These are phyloP conservation scores for Lomentospora prolificans DNA, from an alignment of 2,329 filamentous ascomycete genomes.

Conservation along the genomic window DNA sequence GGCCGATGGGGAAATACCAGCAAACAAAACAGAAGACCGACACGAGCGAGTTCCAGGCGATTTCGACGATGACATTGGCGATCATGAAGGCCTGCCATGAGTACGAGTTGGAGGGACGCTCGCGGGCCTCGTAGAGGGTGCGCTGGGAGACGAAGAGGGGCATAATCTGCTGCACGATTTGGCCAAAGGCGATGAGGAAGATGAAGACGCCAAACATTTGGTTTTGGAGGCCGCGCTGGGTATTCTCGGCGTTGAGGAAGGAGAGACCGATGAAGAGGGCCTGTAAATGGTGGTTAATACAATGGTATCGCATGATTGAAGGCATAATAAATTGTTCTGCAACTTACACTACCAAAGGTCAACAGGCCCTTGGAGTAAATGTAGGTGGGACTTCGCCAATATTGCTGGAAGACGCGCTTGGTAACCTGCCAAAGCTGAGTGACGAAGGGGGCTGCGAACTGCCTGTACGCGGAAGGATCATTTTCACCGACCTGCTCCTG, in stretches of 20 bases:
- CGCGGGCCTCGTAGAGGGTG: conserved; percentile 59
- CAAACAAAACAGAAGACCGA: conserved; percentile 51
- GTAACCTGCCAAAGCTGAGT: conserved; percentile 24
- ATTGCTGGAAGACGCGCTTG: conserved; percentile 25
- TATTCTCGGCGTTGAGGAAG: conserved; percentile 51
- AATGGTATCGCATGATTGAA: not conserved
- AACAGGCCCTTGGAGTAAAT: conserved; percentile 44
- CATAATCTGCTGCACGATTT: conserved; percentile 57
- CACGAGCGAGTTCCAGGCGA: conserved; percentile 56
- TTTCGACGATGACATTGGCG: conserved; percentile 50
- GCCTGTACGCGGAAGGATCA: conserved; percentile 18
- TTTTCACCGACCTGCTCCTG: not conserved
- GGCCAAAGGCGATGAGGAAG: conserved; percentile 59
- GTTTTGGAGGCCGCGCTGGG: conserved; percentile 58
- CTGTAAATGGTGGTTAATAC: conserved; percentile 5
- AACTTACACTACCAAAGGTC: conserved; percentile 11
- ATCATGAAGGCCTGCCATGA: conserved; percentile 60
- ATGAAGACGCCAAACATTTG: conserved; percentile 66
- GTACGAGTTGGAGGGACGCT: conserved; percentile 58
- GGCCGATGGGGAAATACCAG: conserved; percentile 60
- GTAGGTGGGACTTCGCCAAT: conserved; percentile 41
- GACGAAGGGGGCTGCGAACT: conserved; percentile 20
- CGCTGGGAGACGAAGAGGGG: conserved; percentile 61
- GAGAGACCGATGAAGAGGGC: conserved; percentile 60
- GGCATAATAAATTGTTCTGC: not conserved